phyloP scores from a whole-genome alignment of 805 yeast species.

The Candida tammaniensis region DNA sequence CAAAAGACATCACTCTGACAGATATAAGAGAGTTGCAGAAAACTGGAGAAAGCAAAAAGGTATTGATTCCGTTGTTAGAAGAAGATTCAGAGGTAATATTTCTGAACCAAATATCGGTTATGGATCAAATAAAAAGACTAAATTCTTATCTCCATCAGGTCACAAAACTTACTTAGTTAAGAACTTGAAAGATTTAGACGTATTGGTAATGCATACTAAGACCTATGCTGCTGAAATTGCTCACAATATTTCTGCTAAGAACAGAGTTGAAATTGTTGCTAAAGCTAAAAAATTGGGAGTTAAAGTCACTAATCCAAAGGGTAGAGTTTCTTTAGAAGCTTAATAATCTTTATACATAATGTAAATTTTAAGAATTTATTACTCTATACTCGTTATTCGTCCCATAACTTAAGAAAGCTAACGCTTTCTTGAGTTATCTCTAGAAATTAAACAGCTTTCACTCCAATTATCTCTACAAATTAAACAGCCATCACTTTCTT shows the following conservation, averaged over 20 bases:
- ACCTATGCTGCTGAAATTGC: conserved; percentile 99
- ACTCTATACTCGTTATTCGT: conserved; percentile 7
- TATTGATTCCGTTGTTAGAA: conserved; percentile 99
- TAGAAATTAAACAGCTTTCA: no score
- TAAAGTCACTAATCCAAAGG: conserved; percentile 99
- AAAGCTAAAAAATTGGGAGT: conserved; percentile 98
- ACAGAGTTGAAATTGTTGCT: conserved; percentile 94
- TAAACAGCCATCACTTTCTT: no score
- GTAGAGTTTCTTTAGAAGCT: conserved; percentile 97
- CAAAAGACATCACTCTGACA: conserved; percentile 99
- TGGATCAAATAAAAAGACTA: conserved; percentile 99
- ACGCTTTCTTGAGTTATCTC: no score
- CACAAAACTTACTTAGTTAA: conserved; percentile 95
- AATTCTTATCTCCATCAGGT: conserved; percentile 94
- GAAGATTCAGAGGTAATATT: conserved; percentile 99
- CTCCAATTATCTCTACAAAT: no score
- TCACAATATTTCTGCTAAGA: conserved; percentile 96
- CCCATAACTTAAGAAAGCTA: background rate
- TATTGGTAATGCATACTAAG: conserved; percentile 94
- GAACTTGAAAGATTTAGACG: conserved; percentile 91
- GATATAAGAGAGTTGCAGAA: conserved; percentile 97
- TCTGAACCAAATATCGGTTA: conserved; percentile 99
- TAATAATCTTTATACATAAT: conserved; percentile 35
- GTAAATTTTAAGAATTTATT: conserved; percentile 15
- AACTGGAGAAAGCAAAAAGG: conserved; percentile 99